phyloP scores from a whole-genome alignment of 23 red algal species.

The Gracilaria caudata region DNA sequence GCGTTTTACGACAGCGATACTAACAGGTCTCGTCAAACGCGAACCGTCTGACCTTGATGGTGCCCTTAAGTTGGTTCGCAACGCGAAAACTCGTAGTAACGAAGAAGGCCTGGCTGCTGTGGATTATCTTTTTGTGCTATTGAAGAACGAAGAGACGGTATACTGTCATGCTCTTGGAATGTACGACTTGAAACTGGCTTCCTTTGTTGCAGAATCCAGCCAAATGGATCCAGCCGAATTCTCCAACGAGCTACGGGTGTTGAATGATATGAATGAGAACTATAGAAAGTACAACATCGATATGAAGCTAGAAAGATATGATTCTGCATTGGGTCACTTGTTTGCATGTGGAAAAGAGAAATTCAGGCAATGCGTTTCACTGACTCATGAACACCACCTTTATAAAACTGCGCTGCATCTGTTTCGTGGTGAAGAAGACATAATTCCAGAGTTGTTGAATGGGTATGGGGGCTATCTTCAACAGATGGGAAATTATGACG shows the following conservation, averaged over 20 bases:
- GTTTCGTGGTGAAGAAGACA: slow-evolving; percentile 21
- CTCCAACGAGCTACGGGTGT: slow-evolving; percentile 37
- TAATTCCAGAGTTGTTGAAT: slow-evolving; percentile 29
- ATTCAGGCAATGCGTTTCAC: slow-evolving; percentile 18
- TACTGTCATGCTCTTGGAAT: slow-evolving; percentile 75
- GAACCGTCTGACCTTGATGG: slow-evolving; percentile 37
- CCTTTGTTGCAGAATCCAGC: slow-evolving; percentile 50
- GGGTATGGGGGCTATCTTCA: slow-evolving; percentile 35
- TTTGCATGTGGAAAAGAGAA: slow-evolving; percentile 11
- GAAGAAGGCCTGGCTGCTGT: slow-evolving; percentile 56
- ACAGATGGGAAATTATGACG: slow-evolving; percentile 17
- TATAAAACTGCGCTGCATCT: slow-evolving; percentile 56
- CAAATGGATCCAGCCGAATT: slow-evolving; percentile 77
- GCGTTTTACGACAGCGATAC: slow-evolving; percentile 50
- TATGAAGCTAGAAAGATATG: slow-evolving; percentile 56
- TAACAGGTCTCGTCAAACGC: slow-evolving; percentile 63
- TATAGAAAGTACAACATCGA: slow-evolving; percentile 76
- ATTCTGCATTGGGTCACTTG: slow-evolving; percentile 44
- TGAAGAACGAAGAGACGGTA: slow-evolving; percentile 56
- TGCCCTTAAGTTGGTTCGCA: slow-evolving; percentile 32
- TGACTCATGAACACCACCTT: slow-evolving; percentile 40
- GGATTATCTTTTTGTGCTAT: slow-evolving; percentile 62
- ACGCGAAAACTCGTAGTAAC: background rate
- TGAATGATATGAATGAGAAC: slow-evolving; percentile 45
- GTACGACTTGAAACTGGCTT: slow-evolving; percentile 76